Evolutionary conservation across 106 monocot genomes (phyloP).

Genomic region (Phalaenopsis aphrodite): DNA sequence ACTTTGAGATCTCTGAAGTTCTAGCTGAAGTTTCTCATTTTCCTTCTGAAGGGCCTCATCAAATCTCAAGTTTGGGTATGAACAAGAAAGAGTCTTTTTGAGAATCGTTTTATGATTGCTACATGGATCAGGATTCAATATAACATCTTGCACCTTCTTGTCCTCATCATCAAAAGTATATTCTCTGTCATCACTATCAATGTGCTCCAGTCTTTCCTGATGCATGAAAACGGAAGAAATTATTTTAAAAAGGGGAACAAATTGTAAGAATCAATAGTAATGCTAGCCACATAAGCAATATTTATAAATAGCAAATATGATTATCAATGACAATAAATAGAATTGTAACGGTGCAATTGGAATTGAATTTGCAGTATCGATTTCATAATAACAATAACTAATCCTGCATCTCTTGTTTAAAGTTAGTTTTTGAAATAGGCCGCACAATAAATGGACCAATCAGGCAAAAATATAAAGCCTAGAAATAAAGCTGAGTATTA

Average conservation of each 20-base stretch:
- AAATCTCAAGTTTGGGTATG: constrained; percentile 60
- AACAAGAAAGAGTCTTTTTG: constrained; percentile 55
- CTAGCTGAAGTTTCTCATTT: constrained; percentile 62
- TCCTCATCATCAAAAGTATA: constrained; percentile 70
- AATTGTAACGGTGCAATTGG: background rate
- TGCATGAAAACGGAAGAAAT: constrained; percentile 18
- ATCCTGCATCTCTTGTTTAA: background rate
- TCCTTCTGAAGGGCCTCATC: constrained; percentile 61
- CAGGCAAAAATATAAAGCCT: background rate
- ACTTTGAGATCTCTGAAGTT: constrained; percentile 57
- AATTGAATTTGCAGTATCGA: background rate
- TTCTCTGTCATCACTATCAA: constrained; percentile 56
- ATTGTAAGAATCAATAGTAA: background rate
- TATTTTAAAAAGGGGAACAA: background rate
- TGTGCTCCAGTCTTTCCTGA: constrained; percentile 61
- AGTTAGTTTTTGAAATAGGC: background rate
- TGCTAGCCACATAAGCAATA: background rate
- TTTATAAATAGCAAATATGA: background rate
- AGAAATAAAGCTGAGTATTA: background rate
- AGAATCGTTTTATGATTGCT: constrained; percentile 40
- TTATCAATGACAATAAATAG: background rate
- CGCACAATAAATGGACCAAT: background rate
- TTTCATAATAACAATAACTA: background rate
- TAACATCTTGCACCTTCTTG: constrained; percentile 52
- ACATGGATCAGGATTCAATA: constrained; percentile 40